phyloP scores from a whole-genome alignment of 2,329 filamentous ascomycete species.

The Colletotrichum spinosum region DNA sequence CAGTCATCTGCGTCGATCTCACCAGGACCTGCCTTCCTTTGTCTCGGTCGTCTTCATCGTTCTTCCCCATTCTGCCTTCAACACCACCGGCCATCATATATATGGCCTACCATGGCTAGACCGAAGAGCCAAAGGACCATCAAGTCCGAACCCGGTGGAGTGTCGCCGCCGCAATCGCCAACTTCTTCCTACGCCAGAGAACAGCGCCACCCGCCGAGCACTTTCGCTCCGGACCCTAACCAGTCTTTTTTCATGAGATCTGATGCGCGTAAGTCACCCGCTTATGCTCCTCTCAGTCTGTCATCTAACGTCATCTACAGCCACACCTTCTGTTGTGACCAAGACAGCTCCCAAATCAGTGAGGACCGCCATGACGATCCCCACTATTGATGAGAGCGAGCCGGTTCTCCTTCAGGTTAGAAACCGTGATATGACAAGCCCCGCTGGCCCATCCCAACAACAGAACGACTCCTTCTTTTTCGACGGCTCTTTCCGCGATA shows the following conservation, averaged over 20 bases:
- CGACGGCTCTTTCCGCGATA: slow-evolving; percentile 59
- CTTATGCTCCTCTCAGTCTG: background rate
- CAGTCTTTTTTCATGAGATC: slow-evolving; percentile 45
- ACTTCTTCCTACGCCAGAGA: slow-evolving; percentile 23
- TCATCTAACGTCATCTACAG: slow-evolving; percentile 39
- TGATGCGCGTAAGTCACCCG: slow-evolving; percentile 51
- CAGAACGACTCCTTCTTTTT: slow-evolving; percentile 53
- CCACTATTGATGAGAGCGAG: slow-evolving; percentile 44
- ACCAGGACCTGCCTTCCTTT: slow-evolving; percentile 2
- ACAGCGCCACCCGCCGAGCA: slow-evolving; percentile 6
- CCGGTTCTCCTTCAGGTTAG: slow-evolving; percentile 53
- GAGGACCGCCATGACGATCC: slow-evolving; percentile 28
- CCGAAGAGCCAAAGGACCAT: slow-evolving; percentile 24
- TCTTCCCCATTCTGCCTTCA: slow-evolving; percentile 4
- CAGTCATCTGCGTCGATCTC: background rate
- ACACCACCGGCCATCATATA: slow-evolving; percentile 7
- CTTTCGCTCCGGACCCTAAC: slow-evolving; percentile 9
- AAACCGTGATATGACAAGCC: slow-evolving; percentile 40
- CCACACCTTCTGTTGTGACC: slow-evolving; percentile 49
- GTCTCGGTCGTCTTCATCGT: background rate
- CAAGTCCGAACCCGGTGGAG: slow-evolving; percentile 29
- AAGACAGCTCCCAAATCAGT: slow-evolving; percentile 3
- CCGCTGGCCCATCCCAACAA: slow-evolving; percentile 41
- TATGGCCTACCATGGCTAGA: slow-evolving; percentile 27
- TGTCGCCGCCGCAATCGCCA: slow-evolving; percentile 13